phyloP scores from a whole-genome alignment of 1,284 basidiomycete genomes.

The Calocybe gambosa region DNA sequence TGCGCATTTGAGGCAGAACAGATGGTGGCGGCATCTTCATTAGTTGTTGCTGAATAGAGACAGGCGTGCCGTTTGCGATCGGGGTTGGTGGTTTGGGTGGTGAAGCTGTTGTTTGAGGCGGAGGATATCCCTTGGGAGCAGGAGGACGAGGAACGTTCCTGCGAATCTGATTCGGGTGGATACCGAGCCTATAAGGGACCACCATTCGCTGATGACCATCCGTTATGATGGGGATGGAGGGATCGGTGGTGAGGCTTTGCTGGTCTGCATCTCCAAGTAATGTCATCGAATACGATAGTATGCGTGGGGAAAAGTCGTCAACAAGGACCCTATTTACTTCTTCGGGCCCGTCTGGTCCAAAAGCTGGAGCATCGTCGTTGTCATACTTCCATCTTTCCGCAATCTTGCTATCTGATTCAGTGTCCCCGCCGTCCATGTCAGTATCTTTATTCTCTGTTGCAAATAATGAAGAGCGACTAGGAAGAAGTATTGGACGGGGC shows the following conservation, averaged over 20 bases:
- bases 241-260: conserved; percentile 27
- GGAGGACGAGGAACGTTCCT: conserved; percentile 30
- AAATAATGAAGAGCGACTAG: conserved; percentile 23
- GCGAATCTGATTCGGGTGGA: conserved; percentile 32
- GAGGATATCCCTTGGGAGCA: conserved; percentile 17
- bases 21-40: conserved; percentile 51
- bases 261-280: conserved; percentile 30
- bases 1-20: conserved; percentile 47
- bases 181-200: conserved; percentile 36
- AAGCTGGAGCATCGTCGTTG: conserved; percentile 50
- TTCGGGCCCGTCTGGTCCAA: conserved; percentile 56
- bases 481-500: conserved; percentile 16
- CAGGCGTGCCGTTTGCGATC: conserved; percentile 33
- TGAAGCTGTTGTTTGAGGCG: conserved; percentile 9
- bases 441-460: conserved; percentile 21
- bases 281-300: conserved; percentile 53
- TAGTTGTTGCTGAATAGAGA: conserved; percentile 48
- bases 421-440: conserved; percentile 31
- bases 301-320: conserved; percentile 63
- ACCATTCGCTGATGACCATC: conserved; percentile 30
- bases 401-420: conserved; percentile 37
- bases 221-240: conserved; percentile 23
- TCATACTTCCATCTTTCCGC: conserved; percentile 70
- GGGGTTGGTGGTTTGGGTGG: conserved; percentile 15
- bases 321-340: conserved; percentile 63